Base-by-base conservation (phyloP, 78 protist genomes). In the Pelomyxa schiedti region DNA sequence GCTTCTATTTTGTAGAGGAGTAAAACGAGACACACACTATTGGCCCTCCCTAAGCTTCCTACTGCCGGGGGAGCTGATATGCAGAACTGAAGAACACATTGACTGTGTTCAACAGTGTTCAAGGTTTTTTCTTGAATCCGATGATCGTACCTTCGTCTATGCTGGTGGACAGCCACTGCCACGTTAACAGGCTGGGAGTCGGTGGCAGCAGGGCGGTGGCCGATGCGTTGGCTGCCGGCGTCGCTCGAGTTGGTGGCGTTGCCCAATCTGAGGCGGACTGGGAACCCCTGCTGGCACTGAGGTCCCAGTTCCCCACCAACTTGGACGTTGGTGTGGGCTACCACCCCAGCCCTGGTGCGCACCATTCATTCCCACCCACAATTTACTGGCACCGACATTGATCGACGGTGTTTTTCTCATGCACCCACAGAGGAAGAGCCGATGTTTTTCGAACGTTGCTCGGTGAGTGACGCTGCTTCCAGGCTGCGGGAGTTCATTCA, bases 131-230 rank as follows among this genome's bases (percentile, higher is more conserved):
- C n/a, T n/a, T n/a, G n/a, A n/a, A n/a, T n/a, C n/a, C n/a, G n/a
- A n/a, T n/a, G n/a, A n/a, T n/a, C n/a, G n/a, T n/a, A n/a, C n/a
- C n/a, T n/a, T n/a, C n/a, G n/a, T n/a, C n/a, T n/a, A n/a, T n/a
- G n/a, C n/a, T n/a, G 58, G 58, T 47, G 32, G 58, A 47, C 58
- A 47, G 58, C 58, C 58, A 47, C 58, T 47, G 58, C 58, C 58
- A 47, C 58, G 16, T 47, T 16, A 16, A 47, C 32, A 16, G 16
- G 32, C 58, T 47, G 58, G 58, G 32, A 16, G 58, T 16, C 58
- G 58, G 58, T 16, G 32, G 32, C 58, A 16, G 16, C 32, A 16
- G 16, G 58, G 58, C 58, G 58, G 16, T 47, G 32, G 32, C 16
- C 58, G 58, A 16, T 16, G 58, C 58, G 32, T 16, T 16, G 32